phyloP scores from a whole-genome alignment of 768 basidiomycete genomes.

The Crepidotus variabilis region DNA sequence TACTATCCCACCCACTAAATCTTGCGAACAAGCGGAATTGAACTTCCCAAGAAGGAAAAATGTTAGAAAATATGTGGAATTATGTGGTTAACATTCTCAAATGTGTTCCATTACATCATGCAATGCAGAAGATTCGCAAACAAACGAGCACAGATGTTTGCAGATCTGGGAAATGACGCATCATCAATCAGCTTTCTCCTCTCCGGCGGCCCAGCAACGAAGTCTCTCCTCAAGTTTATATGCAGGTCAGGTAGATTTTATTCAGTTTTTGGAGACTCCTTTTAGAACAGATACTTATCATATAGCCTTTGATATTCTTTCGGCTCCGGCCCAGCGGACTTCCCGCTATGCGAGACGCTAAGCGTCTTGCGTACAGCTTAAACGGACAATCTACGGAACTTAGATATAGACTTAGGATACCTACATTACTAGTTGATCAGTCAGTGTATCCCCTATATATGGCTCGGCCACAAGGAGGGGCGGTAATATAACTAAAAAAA shows the following conservation, averaged over 20 bases:
- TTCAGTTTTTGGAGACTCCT: background rate
- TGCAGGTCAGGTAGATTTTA: background rate
- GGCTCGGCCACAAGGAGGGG: background rate
- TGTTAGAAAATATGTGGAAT: too few species aligned
- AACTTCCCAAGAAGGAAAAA: too few species aligned
- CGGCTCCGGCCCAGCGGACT: background rate
- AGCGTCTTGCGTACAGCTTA: background rate
- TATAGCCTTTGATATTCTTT: background rate
- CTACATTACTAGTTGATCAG: too few species aligned
- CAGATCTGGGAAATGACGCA: background rate
- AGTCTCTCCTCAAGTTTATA: background rate
- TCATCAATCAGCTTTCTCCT: background rate
- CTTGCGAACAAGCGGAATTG: too few species aligned
- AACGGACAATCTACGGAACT: background rate
- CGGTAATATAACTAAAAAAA: background rate
- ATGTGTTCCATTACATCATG: too few species aligned
- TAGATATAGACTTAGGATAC: too few species aligned
- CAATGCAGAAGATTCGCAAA: background rate
- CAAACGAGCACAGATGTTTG: background rate
- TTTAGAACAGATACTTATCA: background rate
- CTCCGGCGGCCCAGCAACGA: background rate
- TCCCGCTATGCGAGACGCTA: background rate
- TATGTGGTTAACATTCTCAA: too few species aligned
- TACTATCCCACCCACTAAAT: too few species aligned
- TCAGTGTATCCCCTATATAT: background rate